Evolutionary conservation across 495 filamentous ascomycete species (phyloP).

Genomic region (Xylaria grammica): DNA sequence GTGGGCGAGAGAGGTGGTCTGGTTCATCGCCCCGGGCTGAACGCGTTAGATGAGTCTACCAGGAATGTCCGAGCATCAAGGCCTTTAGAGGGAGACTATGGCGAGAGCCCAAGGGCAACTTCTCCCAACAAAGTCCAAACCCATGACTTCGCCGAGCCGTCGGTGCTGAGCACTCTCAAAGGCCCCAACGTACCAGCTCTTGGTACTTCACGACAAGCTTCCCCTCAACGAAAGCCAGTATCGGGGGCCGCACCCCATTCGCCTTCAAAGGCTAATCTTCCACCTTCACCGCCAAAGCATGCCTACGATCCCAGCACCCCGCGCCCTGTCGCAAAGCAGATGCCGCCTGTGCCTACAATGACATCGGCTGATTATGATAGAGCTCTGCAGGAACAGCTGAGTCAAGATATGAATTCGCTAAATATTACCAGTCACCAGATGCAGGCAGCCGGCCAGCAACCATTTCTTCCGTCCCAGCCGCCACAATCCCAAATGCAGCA

Average conservation of each 20-base stretch:
- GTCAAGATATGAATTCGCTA: slow-evolving; percentile 62
- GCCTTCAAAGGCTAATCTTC: slow-evolving; percentile 68
- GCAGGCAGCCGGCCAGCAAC: slow-evolving; percentile 32
- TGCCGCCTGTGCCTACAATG: slow-evolving; percentile 38
- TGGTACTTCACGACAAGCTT: slow-evolving; percentile 50
- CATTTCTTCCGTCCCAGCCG: slow-evolving; percentile 11
- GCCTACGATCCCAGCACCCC: slow-evolving; percentile 50
- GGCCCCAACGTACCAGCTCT: slow-evolving; percentile 29
- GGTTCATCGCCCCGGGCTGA: slow-evolving; percentile 52
- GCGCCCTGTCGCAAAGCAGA: slow-evolving; percentile 44
- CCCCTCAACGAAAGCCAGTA: slow-evolving; percentile 66
- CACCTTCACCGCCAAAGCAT: slow-evolving; percentile 56
- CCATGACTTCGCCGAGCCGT: slow-evolving; percentile 39
- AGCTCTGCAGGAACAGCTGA: slow-evolving; percentile 64
- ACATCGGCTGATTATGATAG: slow-evolving; percentile 63
- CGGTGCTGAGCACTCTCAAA: slow-evolving; percentile 47
- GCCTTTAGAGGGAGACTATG: slow-evolving; percentile 52
- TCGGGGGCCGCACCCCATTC: slow-evolving; percentile 49
- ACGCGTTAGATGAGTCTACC: slow-evolving; percentile 73
- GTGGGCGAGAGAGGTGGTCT: slow-evolving; percentile 61
- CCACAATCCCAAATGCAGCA: slow-evolving; percentile 29
- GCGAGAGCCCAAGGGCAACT: slow-evolving; percentile 45
- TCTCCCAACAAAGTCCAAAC: slow-evolving; percentile 49
- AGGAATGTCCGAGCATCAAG: slow-evolving; percentile 67
- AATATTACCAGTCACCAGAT: slow-evolving; percentile 26